A percentile compares a stretch with the other conserved stretches of the same genome.
Conservation (phyloP, 352 stramenopile species). For the Phytopythium litorale region DNA sequence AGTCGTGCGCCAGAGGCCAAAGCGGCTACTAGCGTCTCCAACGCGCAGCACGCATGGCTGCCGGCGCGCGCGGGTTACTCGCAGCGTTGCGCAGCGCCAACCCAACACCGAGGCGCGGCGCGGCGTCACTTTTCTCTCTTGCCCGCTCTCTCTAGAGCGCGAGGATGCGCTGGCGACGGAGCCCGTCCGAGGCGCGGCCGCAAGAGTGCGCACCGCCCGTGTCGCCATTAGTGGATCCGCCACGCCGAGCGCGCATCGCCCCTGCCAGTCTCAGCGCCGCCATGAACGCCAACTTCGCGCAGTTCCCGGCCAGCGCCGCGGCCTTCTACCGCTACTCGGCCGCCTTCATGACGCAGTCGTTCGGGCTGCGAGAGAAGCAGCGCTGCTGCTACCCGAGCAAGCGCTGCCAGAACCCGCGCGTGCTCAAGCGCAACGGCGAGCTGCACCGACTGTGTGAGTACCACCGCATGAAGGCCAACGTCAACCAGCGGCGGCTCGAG, state of each 20-base stretch:
- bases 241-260: not conserved
- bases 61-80: not conserved
- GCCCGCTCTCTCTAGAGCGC: not conserved
- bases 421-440: conserved; percentile 39
- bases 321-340: conserved; percentile 7
- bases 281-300: conserved; percentile 15
- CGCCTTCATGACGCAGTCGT: conserved; percentile 10
- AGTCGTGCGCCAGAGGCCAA: conserved; percentile 1
- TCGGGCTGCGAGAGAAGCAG: conserved; percentile 8
- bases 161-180: not conserved
- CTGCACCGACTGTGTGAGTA: conserved; percentile 41
- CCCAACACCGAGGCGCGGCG: not conserved
- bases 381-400: conserved; percentile 37
- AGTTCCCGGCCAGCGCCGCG: not conserved
- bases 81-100: not conserved
- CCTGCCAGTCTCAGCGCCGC: not conserved
- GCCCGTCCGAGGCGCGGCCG: not conserved
- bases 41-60: conserved; percentile 1
- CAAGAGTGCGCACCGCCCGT: not conserved
- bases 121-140: not conserved
- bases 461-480: conserved; percentile 41
- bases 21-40: conserved; percentile 6
- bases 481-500: conserved; percentile 35
- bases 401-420: conserved; percentile 30
- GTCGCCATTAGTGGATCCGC: conserved; percentile 8